Evolutionary conservation across 495 filamentous ascomycete genomes (phyloP).

Genomic region (Hypoxylon crocopeplum): DNA sequence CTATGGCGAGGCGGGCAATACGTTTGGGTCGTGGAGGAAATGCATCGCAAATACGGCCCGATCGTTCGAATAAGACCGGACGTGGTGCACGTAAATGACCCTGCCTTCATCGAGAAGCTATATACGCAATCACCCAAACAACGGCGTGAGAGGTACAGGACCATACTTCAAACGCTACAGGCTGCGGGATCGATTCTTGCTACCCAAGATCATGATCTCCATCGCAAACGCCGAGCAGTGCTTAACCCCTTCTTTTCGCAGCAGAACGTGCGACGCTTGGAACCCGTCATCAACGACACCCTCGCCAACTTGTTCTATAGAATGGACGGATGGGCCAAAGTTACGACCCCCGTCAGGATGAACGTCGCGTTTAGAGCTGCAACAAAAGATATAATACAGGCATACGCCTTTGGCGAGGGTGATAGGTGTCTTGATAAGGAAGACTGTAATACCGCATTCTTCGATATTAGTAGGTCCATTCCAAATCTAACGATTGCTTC

Average conservation of each 20-base stretch:
- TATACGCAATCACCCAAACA: conserved; percentile 24
- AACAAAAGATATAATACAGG: conserved; percentile 28
- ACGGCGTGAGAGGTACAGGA: conserved; percentile 22
- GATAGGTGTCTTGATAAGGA: conserved; percentile 29
- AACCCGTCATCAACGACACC: conserved; percentile 39
- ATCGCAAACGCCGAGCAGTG: conserved; percentile 44
- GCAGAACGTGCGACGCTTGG: conserved; percentile 40
- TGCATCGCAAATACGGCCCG: conserved; percentile 41
- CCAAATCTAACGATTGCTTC: not conserved
- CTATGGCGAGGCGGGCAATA: conserved; percentile 27
- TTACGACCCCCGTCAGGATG: conserved; percentile 5
- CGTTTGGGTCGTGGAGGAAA: conserved; percentile 31
- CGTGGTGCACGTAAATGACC: conserved; percentile 29
- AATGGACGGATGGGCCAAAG: conserved; percentile 27
- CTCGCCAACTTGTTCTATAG: conserved; percentile 17
- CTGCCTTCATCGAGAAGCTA: conserved; percentile 30
- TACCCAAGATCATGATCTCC: conserved; percentile 44
- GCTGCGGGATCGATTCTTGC: conserved; percentile 36
- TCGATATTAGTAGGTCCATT: conserved; percentile 14
- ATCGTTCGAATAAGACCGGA: conserved; percentile 27
- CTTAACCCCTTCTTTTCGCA: conserved; percentile 50
- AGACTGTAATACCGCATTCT: conserved; percentile 20
- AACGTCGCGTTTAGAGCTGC: conserved; percentile 21
- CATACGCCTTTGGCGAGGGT: conserved; percentile 24
- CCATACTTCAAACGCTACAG: conserved; percentile 12